Conservation (phyloP, 305 asterid species). For the Lippia alba region DNA sequence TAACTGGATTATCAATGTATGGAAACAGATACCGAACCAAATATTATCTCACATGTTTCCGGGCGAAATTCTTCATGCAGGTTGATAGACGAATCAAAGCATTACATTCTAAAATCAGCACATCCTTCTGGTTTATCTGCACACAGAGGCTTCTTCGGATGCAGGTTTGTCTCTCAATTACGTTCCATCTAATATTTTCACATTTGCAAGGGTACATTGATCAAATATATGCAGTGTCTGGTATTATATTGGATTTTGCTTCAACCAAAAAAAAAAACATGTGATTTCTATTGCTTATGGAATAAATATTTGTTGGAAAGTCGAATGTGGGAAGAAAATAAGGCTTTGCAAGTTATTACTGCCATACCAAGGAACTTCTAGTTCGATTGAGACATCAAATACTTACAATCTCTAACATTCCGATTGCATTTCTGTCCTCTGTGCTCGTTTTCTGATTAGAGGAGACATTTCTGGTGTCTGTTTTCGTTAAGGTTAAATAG, state of each 20-base stretch:
- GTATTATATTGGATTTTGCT: constrained; percentile 13
- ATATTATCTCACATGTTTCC: constrained; percentile 7
- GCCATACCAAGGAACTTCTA: too few species aligned
- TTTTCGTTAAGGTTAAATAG: neutral
- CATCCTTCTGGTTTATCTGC: constrained; percentile 99
- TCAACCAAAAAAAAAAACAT: neutral
- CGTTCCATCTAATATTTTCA: constrained; percentile 30
- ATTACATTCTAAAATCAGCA: constrained; percentile 82
- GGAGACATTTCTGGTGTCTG: neutral
- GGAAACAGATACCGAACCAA: constrained; percentile 1
- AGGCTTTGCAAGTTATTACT: neutral
- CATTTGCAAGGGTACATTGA: constrained; percentile 18
- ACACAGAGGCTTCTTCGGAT: constrained; percentile 95
- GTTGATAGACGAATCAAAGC: constrained; percentile 87
- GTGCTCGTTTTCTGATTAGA: too few species aligned
- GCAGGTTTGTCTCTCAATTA: constrained; percentile 63
- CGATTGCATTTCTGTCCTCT: too few species aligned
- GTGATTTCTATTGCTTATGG: constrained; percentile 9
- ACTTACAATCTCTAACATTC: too few species aligned
- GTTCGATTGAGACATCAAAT: too few species aligned
- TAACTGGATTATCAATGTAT: constrained; percentile 3
- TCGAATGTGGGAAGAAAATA: neutral
- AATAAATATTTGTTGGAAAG: neutral
- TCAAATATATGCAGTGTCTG: neutral
- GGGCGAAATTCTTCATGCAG: constrained; percentile 46